Conservation (phyloP, 2,329 filamentous ascomycete species). For the Arthroderma sp. region DNA sequence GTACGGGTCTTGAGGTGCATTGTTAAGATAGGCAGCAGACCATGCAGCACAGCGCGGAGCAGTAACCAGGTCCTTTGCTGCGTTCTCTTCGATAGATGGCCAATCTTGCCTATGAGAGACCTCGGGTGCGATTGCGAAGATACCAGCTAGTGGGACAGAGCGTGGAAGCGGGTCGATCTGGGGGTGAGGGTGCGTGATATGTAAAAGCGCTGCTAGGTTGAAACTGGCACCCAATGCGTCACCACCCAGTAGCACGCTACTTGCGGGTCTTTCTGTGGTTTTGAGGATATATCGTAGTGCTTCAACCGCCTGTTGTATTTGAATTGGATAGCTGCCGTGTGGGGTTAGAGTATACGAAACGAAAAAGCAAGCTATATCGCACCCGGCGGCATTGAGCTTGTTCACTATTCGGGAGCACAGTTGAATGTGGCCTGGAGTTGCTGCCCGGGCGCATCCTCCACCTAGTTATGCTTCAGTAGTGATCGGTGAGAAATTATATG, state of each 20-base stretch:
- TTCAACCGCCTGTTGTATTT: conserved; percentile 30
- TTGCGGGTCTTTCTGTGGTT: conserved; percentile 19
- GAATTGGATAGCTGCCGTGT: conserved; percentile 30
- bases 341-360: conserved; percentile 47
- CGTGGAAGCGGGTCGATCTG: conserved; percentile 34
- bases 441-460: conserved; percentile 43
- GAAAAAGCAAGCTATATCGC: conserved; percentile 38
- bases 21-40: conserved; percentile 36
- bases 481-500: too few species aligned
- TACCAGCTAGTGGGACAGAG: conserved; percentile 33
- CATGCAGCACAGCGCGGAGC: conserved; percentile 30
- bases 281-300: conserved; percentile 28
- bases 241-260: conserved; percentile 28
- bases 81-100: conserved; percentile 32
- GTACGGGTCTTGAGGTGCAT: conserved; percentile 34
- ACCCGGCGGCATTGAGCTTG: conserved; percentile 27
- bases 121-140: conserved; percentile 47
- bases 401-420: conserved; percentile 35
- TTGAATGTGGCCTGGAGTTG: conserved; percentile 34
- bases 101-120: conserved; percentile 37
- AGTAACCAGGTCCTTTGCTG: conserved; percentile 39
- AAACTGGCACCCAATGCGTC: conserved; percentile 34
- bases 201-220: conserved; percentile 26
- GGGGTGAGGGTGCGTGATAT: conserved; percentile 42
- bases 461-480: conserved; percentile 21